Evolutionary conservation across 352 stramenopile species (phyloP), one percentile per base, ranked within the genome.

Genomic region (Phytophthora melonis): DNA sequence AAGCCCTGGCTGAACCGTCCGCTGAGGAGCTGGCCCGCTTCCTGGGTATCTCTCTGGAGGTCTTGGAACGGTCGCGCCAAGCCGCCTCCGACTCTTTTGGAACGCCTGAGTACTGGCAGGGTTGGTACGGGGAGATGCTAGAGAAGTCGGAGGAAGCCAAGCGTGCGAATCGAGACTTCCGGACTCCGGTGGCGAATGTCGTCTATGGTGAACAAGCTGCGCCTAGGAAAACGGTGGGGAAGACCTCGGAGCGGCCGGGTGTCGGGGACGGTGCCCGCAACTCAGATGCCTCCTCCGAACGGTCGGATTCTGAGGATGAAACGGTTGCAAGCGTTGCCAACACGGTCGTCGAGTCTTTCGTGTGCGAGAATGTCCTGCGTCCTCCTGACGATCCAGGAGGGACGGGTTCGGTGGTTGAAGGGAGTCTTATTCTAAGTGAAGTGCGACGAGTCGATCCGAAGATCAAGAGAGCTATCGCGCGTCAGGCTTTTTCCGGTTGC

Each of bases 121-220:
- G 43, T 4, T 63, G 41, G 41, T 63, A 27, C 39, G 9, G 16
- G 2, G 16, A 55, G 0, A 63, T 18, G 34, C 39, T 63, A 0
- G 11, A 32, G 36, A 54, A 19, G 13, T 63, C 57, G 34, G n/a
- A 34, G 2, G 41, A 55, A 14, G 57, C 57, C 3, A 63, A 43
- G 36, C 18, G 39, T n/a, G 41, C 57, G n/a, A 63, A 63, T 14
- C 57, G 57, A 16, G 57, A 63, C 11, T 43, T 63, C 6, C 36
- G 36, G 10, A 43, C 36, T 43, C 6, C 36, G 36, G 36, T 43
- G 36, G 27, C 27, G 10, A 13, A 8, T 3, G 25, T 41, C 11
- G 49, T 16, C 10, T 27, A 14, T 32, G 4, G 21, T 9, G 27
- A 43, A 3, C 21, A 21, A 9, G 53, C 2, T 19, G 21, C 23